Conservation (phyloP, 2,329 filamentous ascomycete genomes). For the Colletotrichum sp. region DNA sequence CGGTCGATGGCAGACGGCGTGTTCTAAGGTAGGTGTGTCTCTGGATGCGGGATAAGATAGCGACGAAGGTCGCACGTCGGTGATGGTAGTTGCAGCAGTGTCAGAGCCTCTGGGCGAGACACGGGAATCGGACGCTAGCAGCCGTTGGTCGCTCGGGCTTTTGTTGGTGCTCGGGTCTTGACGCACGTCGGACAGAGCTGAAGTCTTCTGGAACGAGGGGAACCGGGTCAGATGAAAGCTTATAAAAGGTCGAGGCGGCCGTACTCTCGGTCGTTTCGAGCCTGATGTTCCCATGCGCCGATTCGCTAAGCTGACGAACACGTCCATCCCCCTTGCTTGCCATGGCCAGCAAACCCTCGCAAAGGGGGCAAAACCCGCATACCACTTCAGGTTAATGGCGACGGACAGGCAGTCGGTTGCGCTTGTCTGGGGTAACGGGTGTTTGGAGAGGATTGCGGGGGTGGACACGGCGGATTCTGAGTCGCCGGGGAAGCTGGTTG, state of each 20-base stretch:
- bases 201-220: background rate
- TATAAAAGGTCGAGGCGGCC: constrained; percentile 4
- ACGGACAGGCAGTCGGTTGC: background rate
- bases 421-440: background rate
- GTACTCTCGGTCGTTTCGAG: constrained; percentile 16
- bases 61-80: background rate
- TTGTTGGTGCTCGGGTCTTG: background rate
- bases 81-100: background rate
- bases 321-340: background rate
- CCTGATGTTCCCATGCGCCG: background rate
- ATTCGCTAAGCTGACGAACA: background rate
- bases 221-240: constrained; percentile 5
- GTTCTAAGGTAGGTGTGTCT: background rate
- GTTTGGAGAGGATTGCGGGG: constrained; percentile 18
- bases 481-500: background rate
- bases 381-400: background rate
- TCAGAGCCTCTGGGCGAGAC: background rate
- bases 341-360: background rate
- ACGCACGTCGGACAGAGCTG: background rate
- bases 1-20: background rate
- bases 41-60: background rate
- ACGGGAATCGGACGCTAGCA: background rate
- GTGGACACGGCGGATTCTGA: background rate
- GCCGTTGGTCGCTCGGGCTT: background rate
- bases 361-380: background rate